These are phyloP conservation scores for Penicillium thymicola DNA, from an alignment of 2,329 filamentous ascomycete genomes.

Conservation along the genomic window DNA sequence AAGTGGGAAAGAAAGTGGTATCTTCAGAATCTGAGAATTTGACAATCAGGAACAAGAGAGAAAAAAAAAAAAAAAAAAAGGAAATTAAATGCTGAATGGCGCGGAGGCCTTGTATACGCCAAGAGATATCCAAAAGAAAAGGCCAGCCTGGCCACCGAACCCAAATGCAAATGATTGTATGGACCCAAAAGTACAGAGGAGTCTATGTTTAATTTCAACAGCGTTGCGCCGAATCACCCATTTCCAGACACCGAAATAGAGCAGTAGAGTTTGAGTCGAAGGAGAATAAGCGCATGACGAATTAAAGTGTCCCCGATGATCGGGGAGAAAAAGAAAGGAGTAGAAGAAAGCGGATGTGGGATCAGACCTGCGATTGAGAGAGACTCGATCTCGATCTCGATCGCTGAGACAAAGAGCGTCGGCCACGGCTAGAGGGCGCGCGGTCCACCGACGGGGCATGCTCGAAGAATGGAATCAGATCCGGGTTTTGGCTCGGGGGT, in stretches of 20 bases:
- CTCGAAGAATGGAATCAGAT: conserved; percentile 44
- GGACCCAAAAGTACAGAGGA: conserved; percentile 2
- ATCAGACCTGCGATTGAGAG: conserved; percentile 27
- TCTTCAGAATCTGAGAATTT: not conserved
- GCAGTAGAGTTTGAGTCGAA: not conserved
- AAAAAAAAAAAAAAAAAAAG: not conserved
- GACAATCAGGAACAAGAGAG: not conserved
- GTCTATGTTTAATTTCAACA: conserved; percentile 5
- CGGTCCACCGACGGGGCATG: conserved; percentile 36
- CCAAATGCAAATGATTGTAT: conserved; percentile 8
- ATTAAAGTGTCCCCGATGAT: conserved; percentile 1
- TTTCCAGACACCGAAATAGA: conserved; percentile 4
- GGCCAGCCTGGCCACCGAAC: not conserved
- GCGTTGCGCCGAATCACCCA: not conserved
- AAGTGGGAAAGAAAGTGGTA: not conserved
- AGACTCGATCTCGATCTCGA: conserved; percentile 39
- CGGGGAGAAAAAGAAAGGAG: not conserved
- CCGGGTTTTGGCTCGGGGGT: conserved; percentile 48
- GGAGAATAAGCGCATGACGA: not conserved
- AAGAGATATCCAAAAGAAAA: conserved; percentile 1
- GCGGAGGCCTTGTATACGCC: not conserved
- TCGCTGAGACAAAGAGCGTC: conserved; percentile 36
- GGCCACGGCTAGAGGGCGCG: conserved; percentile 34
- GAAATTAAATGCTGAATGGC: not conserved
- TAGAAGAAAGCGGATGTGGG: not conserved